Percentiles rank a stretch among this genome's conserved stretches.
Evolutionary conservation across 495 filamentous ascomycete species (phyloP).

Genomic region (Penicillium cinerascens): DNA sequence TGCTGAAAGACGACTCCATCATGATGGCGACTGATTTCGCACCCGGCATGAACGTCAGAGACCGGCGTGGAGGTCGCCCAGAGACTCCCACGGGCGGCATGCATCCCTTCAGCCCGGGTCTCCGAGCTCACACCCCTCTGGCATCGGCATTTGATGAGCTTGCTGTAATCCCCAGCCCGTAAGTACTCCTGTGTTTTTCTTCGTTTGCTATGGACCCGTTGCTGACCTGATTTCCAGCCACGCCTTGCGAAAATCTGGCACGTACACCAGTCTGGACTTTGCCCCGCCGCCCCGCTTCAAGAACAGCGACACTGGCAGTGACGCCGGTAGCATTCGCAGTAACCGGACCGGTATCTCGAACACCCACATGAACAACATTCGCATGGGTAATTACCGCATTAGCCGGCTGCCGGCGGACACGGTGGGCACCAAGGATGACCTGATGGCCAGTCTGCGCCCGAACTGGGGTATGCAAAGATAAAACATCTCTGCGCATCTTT

Average conservation of each 20-base stretch:
- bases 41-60: conserved; percentile 65
- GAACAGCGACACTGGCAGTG: conserved; percentile 67
- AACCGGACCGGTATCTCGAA: conserved; percentile 75
- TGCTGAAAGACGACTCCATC: conserved; percentile 80
- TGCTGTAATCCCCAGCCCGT: conserved; percentile 81
- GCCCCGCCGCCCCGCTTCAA: conserved; percentile 87
- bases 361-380: conserved; percentile 69
- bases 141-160: conserved; percentile 86
- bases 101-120: conserved; percentile 66
- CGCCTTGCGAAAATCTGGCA: conserved; percentile 79
- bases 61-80: conserved; percentile 67
- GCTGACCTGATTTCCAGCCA: conserved; percentile 55
- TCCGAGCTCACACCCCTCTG: conserved; percentile 70
- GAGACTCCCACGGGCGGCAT: conserved; percentile 77
- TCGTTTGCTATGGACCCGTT: background rate
- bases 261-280: conserved; percentile 90
- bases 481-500: conserved; percentile 1
- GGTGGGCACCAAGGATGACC: conserved; percentile 75
- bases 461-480: conserved; percentile 61
- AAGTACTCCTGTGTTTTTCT: conserved; percentile 46
- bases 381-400: conserved; percentile 84
- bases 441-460: conserved; percentile 69
- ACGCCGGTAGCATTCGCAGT: conserved; percentile 87
- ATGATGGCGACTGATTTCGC: conserved; percentile 80
- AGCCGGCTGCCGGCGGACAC: conserved; percentile 78